Conservation (phyloP, 495 filamentous ascomycete species). For the Talaromyces adpressus region DNA sequence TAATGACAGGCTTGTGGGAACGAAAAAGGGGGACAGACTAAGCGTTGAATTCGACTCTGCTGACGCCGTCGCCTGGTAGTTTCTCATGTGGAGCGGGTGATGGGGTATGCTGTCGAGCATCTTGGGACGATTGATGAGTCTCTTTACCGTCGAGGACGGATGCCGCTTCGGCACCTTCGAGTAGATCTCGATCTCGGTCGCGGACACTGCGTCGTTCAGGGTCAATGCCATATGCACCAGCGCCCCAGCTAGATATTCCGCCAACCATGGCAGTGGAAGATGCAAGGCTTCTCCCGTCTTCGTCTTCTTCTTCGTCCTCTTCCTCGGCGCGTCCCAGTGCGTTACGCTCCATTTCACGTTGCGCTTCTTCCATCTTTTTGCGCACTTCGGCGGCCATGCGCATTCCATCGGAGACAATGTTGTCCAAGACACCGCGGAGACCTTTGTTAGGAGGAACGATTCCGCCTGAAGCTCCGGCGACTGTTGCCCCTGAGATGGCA, state of each 20-base stretch:
- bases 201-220: slow-evolving; percentile 56
- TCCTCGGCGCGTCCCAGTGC: slow-evolving; percentile 69
- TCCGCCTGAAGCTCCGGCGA: slow-evolving; percentile 40
- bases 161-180: slow-evolving; percentile 65
- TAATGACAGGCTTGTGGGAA: neutral
- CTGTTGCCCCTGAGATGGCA: slow-evolving; percentile 29
- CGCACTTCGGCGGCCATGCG: slow-evolving; percentile 86
- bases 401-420: slow-evolving; percentile 95
- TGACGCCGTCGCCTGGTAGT: neutral
- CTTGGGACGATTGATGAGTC: slow-evolving; percentile 3
- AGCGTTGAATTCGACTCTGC: slow-evolving; percentile 6
- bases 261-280: slow-evolving; percentile 26
- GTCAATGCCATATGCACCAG: slow-evolving; percentile 43
- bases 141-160: slow-evolving; percentile 9
- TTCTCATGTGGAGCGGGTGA: neutral
- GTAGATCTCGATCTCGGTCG: slow-evolving; percentile 67
- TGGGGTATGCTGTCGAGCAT: neutral
- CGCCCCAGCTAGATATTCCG: slow-evolving; percentile 39
- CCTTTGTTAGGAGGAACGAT: slow-evolving; percentile 62
- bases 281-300: slow-evolving; percentile 26
- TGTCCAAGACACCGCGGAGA: slow-evolving; percentile 86
- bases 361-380: slow-evolving; percentile 88
- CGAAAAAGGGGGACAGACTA: neutral
- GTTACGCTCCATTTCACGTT: slow-evolving; percentile 74
- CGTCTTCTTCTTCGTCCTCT: slow-evolving; percentile 66